Percentiles rank a stretch among this genome's conserved stretches.
Evolutionary conservation across 2,329 filamentous ascomycete species (phyloP).

Genomic region (Juglanconis oblonga): DNA sequence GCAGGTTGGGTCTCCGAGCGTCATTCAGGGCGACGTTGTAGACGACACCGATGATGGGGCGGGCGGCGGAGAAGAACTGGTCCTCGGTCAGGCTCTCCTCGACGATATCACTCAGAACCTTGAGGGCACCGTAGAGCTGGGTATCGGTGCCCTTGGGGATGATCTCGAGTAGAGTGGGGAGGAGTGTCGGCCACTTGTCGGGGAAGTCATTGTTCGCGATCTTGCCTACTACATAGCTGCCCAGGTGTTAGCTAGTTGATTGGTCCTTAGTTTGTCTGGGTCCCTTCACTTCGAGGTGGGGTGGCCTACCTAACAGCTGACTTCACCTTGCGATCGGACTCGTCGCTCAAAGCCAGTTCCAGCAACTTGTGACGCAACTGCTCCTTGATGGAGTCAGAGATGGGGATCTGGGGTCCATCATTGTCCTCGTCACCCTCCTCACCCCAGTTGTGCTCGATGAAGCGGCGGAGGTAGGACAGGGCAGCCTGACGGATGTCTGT

Average conservation of each 20-base stretch:
- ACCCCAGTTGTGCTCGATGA: constrained; percentile 84
- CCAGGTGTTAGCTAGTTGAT: constrained; percentile 14
- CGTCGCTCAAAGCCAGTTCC: constrained; percentile 69
- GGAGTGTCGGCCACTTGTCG: constrained; percentile 87
- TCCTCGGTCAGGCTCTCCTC: constrained; percentile 92
- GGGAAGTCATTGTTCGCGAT: constrained; percentile 93
- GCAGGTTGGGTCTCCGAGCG: constrained; percentile 68
- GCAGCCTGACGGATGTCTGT: constrained; percentile 79
- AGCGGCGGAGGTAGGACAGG: constrained; percentile 74
- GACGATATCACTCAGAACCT: constrained; percentile 83
- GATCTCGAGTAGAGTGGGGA: constrained; percentile 74
- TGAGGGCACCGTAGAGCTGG: constrained; percentile 85
- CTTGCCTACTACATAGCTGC: constrained; percentile 77
- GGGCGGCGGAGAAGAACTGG: constrained; percentile 88
- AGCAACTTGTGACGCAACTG: constrained; percentile 73
- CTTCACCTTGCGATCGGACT: constrained; percentile 82
- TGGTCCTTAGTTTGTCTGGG: not conserved
- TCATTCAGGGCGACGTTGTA: constrained; percentile 79
- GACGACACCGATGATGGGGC: constrained; percentile 78
- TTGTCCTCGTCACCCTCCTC: constrained; percentile 64
- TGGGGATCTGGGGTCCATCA: constrained; percentile 52
- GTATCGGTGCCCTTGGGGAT: constrained; percentile 73
- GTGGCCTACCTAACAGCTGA: constrained; percentile 72
- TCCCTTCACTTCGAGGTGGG: not conserved
- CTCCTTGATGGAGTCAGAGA: constrained; percentile 70